Base-by-base conservation (phyloP, 2,329 filamentous ascomycete species). In the Ceratocystis destructans region DNA sequence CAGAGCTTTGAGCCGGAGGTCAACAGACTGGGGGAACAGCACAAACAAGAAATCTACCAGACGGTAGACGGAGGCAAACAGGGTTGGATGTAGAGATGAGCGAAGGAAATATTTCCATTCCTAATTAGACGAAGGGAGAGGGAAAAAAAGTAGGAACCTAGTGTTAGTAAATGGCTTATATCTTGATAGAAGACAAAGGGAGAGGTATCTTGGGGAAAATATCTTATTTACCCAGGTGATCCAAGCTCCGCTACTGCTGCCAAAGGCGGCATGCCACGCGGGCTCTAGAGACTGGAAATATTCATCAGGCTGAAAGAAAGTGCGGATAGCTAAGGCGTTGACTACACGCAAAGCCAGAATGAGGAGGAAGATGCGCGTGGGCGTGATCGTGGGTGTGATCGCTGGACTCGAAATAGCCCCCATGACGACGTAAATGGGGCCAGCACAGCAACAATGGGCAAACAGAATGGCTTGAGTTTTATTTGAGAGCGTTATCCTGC, bases 291-390 rank as follows among this genome's bases (percentile, higher is more conserved):
- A 88, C 74, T 99, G 94, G 73, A 94, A 99, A 79, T 90, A 97
- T 76, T 99, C 94, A 78, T 99, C 94, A 33, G 94, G 94, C 76
- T 99, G 94, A 77, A 99, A 99, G 75, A 96, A 99, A 22, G 94
- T 97, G 70, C 83, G 80, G 67, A 95, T 79, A 69, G 81, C 84
- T 71, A 94, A 80, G 41, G 90, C 86, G 77, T 96, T 96, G 74
- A 89, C 75, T 70, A 93, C 81, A 65, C 94, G 89, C 69, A 96
- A 82, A 50, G 83, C 79, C 70, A 96, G 71, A 65, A 84, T 75
- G 68, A 72, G 69, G 61, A 75, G 68, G 64, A 76, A 74, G 50
- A 71, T 67, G 33, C 41, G 37, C 64, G 41, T 61, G 7, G 33
- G 2, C 33, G 33, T 37, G 33, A 37, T 37, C 33, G 33, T 37